Evolutionary conservation across 176 grass and related monocot genomes (phyloP).

Genomic region (Panicum miliaceum): DNA sequence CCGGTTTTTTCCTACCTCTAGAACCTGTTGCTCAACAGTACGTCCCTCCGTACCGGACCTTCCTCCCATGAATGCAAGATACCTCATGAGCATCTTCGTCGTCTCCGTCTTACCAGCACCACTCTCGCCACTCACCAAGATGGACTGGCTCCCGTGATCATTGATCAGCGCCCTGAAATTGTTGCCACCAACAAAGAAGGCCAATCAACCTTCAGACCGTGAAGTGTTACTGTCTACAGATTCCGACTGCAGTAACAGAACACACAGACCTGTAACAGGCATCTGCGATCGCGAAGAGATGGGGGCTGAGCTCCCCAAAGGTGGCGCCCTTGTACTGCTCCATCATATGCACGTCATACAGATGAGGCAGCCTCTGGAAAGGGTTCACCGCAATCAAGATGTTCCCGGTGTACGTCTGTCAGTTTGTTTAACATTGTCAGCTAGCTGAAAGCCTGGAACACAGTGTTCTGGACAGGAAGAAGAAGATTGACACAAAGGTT

Average conservation of each 20-base stretch:
- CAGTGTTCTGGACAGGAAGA: neutral
- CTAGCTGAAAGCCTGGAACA: neutral
- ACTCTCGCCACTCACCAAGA: constrained; percentile 94
- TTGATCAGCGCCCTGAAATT: constrained; percentile 79
- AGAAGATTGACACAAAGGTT: neutral
- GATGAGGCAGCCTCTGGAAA: constrained; percentile 80
- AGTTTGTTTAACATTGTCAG: neutral
- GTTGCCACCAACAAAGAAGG: neutral
- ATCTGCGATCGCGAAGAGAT: constrained; percentile 85
- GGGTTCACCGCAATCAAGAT: constrained; percentile 98
- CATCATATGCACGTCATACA: constrained; percentile 97
- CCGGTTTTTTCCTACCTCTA: constrained; percentile 59
- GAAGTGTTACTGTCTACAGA: neutral
- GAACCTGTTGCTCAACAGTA: constrained; percentile 92
- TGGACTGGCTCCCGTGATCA: constrained; percentile 87
- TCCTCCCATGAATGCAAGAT: constrained; percentile 96
- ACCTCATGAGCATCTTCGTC: constrained; percentile 98
- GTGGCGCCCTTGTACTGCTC: constrained; percentile 91
- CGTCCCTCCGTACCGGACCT: constrained; percentile 80
- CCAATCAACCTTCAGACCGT: neutral
- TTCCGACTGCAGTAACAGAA: neutral
- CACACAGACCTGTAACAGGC: constrained; percentile 74
- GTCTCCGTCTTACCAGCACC: constrained; percentile 98
- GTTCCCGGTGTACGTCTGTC: constrained; percentile 93
- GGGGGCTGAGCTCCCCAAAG: constrained; percentile 89